These are phyloP conservation scores for Nannochloris sp. DNA, from an alignment of 139 green algal genomes.

Conservation along the genomic window DNA sequence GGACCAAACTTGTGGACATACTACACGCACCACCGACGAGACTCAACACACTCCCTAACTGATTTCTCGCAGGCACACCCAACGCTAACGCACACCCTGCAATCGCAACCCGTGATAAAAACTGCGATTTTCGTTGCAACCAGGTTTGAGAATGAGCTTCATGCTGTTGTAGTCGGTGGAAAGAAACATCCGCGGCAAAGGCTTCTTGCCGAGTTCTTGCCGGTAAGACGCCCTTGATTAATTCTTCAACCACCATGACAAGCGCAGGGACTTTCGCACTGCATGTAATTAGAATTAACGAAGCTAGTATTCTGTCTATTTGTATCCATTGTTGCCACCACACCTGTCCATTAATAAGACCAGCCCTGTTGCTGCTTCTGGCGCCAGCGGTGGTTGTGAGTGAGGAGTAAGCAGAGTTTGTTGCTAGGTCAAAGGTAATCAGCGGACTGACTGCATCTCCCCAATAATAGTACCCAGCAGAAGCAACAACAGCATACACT, in stretches of 20 bases:
- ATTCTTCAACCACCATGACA: slow-evolving; percentile 35
- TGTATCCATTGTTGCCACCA: slow-evolving; percentile 26
- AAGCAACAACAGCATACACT: slow-evolving; percentile 31
- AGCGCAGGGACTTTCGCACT: slow-evolving; percentile 32
- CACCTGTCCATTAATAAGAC: no score
- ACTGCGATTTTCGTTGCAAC: slow-evolving; percentile 1
- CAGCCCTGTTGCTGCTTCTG: no score
- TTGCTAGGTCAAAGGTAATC: slow-evolving; percentile 32
- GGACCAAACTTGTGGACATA: slow-evolving; percentile 36
- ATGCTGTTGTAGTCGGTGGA: not conserved
- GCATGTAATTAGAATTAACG: slow-evolving; percentile 28
- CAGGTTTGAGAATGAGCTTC: not conserved
- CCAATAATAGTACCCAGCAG: slow-evolving; percentile 38
- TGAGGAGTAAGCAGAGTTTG: slow-evolving; percentile 13
- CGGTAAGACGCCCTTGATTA: no score
- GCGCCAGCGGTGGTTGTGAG: not conserved
- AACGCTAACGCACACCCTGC: not conserved
- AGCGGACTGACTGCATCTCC: slow-evolving; percentile 24
- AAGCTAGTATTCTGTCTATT: slow-evolving; percentile 50
- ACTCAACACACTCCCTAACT: slow-evolving; percentile 27
- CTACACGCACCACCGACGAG: slow-evolving; percentile 34
- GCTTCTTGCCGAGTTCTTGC: no score
- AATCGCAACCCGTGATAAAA: slow-evolving; percentile 7
- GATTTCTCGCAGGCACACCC: not conserved
- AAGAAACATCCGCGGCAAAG: not conserved